Percentiles rank a stretch among this genome's conserved stretches.
Evolutionary conservation across 2,329 filamentous ascomycete species (phyloP).

Genomic region (Cladophialophora carrionii): DNA sequence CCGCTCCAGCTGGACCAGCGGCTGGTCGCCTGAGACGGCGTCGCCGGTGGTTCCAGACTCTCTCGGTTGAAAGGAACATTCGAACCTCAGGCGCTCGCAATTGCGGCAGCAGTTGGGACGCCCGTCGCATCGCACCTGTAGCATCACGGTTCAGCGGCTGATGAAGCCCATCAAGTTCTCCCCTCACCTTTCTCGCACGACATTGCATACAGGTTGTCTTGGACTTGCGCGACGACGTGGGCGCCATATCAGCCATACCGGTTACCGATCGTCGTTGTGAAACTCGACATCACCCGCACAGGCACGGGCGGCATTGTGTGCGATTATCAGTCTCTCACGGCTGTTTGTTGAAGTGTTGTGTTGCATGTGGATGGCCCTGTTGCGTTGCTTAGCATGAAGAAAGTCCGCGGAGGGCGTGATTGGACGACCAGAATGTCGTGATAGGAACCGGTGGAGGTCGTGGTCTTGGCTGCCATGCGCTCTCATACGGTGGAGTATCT

Average conservation of each 20-base stretch:
- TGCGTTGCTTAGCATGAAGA: constrained; percentile 1
- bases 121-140: constrained; percentile 27
- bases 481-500: neutral
- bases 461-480: neutral
- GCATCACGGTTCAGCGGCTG: constrained; percentile 10
- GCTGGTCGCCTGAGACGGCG: constrained; percentile 7
- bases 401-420: constrained; percentile 14
- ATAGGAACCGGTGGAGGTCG: neutral
- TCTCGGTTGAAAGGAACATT: constrained; percentile 23
- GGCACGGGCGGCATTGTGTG: constrained; percentile 3
- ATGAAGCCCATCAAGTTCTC: neutral
- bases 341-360: constrained; percentile 6
- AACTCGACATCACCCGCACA: neutral
- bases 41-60: constrained; percentile 12
- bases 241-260: constrained; percentile 19
- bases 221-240: constrained; percentile 19
- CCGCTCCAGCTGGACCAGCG: constrained; percentile 25
- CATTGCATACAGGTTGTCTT: constrained; percentile 28
- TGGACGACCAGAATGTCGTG: constrained; percentile 3
- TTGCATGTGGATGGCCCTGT: neutral
- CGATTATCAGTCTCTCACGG: neutral
- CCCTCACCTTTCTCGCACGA: constrained; percentile 25
- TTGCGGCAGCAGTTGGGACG: constrained; percentile 26
- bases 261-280: neutral
- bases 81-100: constrained; percentile 26